phyloP scores from a whole-genome alignment of 495 filamentous ascomycete species.

The Aspergillus nidulans region DNA sequence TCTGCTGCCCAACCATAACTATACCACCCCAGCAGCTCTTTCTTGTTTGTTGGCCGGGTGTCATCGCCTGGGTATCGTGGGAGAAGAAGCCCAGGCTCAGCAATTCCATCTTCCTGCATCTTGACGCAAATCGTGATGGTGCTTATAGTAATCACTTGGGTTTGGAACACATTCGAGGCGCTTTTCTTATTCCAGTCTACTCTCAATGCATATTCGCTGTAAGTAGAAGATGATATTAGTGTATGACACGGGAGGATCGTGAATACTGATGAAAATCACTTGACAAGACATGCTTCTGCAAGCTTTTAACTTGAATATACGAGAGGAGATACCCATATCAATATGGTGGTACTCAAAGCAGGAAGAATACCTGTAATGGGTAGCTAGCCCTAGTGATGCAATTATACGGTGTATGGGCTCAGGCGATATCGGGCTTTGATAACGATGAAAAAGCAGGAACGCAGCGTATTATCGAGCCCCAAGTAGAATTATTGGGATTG shows the following conservation, averaged over 20 bases:
- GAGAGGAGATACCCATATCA: neutral
- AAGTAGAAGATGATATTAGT: neutral
- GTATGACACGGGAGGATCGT: neutral
- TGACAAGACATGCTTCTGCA: neutral
- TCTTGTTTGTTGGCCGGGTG: slow-evolving; percentile 75
- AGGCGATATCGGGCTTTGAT: too few species aligned
- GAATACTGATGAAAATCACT: neutral
- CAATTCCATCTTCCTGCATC: slow-evolving; percentile 23
- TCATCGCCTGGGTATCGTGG: slow-evolving; percentile 76
- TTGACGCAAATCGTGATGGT: slow-evolving; percentile 9
- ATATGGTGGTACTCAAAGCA: neutral
- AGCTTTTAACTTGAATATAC: neutral
- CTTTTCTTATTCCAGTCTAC: neutral
- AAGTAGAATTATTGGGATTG: too few species aligned
- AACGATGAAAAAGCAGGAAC: neutral
- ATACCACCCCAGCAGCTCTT: slow-evolving; percentile 92
- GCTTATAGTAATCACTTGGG: neutral
- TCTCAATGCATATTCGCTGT: neutral
- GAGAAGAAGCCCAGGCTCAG: slow-evolving; percentile 11
- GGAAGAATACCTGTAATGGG: neutral
- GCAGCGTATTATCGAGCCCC: neutral
- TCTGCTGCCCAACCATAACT: slow-evolving; percentile 97
- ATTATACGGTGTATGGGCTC: neutral
- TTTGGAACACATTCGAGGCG: neutral
- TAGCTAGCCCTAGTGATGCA: neutral